Conservation (phyloP, 305 asterid genomes). For the Fraxinus sp. region DNA sequence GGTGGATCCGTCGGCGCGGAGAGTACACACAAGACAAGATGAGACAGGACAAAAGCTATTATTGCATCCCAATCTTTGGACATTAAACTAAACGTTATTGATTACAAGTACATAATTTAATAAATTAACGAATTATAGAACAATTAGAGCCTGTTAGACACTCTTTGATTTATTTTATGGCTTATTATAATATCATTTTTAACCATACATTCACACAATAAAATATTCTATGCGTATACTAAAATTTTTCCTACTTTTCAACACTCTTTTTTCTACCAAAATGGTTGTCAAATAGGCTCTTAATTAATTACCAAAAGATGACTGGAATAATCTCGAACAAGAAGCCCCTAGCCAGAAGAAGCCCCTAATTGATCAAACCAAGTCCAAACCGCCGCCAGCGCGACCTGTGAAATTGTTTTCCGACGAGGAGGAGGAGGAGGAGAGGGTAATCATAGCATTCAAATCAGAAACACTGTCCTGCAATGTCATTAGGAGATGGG, state of each 20-base stretch:
- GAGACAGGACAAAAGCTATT: not conserved
- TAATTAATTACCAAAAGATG: not conserved
- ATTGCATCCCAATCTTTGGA: not conserved
- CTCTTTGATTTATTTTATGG: too few species aligned
- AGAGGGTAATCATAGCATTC: constrained; percentile 57
- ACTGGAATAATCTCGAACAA: not conserved
- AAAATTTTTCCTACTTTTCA: too few species aligned
- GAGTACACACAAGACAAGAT: not conserved
- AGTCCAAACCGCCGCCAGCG: constrained; percentile 24
- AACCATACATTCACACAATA: too few species aligned
- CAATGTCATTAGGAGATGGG: constrained; percentile 62
- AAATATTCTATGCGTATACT: too few species aligned
- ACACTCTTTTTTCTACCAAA: too few species aligned
- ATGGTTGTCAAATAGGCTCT: too few species aligned
- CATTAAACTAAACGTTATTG: not conserved
- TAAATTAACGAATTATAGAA: constrained; percentile 29
- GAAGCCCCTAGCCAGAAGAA: not conserved
- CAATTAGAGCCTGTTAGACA: not conserved
- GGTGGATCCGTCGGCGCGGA: not conserved
- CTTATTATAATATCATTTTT: too few species aligned
- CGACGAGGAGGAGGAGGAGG: constrained; percentile 56
- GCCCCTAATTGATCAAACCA: constrained; percentile 25
- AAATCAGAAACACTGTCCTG: constrained; percentile 84
- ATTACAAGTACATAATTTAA: constrained; percentile 19
- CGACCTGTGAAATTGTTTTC: constrained; percentile 42